These are phyloP conservation scores for Mariannaea elegans DNA, from an alignment of 2,329 filamentous ascomycete genomes.

Conservation along the genomic window DNA sequence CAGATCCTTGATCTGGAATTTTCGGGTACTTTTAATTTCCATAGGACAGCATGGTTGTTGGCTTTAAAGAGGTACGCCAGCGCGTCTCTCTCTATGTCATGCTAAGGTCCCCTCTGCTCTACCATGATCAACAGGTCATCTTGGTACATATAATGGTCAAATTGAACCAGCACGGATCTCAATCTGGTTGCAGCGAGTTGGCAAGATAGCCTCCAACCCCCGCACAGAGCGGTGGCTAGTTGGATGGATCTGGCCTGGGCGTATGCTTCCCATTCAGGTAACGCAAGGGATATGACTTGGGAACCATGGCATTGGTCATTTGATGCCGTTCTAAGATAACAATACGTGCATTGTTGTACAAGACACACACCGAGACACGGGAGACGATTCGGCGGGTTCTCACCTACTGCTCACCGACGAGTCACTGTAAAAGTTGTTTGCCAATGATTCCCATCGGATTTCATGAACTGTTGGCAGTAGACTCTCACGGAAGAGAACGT, in stretches of 20 bases:
- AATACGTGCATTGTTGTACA: slow-evolving; percentile 6
- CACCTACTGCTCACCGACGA: slow-evolving; percentile 1
- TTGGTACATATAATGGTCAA: not conserved
- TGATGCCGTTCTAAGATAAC: not conserved
- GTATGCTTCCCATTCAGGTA: slow-evolving; percentile 4
- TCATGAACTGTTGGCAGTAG: not conserved
- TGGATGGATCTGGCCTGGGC: not conserved
- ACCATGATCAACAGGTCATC: not conserved
- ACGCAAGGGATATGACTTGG: not conserved
- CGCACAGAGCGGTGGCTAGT: not conserved
- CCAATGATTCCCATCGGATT: not conserved
- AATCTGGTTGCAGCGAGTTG: not conserved
- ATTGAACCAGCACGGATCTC: slow-evolving; percentile 8
- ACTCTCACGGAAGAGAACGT: not conserved
- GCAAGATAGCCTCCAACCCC: not conserved
- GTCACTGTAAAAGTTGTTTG: not conserved
- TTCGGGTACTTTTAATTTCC: not conserved
- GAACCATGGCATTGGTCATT: slow-evolving; percentile 1
- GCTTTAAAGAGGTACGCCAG: slow-evolving; percentile 4
- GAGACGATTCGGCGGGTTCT: not conserved
- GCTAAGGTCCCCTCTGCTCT: not conserved
- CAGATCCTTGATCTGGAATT: slow-evolving; percentile 6
- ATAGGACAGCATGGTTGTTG: not conserved
- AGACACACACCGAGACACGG: not conserved
- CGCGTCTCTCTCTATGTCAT: not conserved